Evolutionary conservation across 192 early-diverging fungal genomes (phyloP).

Genomic region (Coemansia pectinata): DNA sequence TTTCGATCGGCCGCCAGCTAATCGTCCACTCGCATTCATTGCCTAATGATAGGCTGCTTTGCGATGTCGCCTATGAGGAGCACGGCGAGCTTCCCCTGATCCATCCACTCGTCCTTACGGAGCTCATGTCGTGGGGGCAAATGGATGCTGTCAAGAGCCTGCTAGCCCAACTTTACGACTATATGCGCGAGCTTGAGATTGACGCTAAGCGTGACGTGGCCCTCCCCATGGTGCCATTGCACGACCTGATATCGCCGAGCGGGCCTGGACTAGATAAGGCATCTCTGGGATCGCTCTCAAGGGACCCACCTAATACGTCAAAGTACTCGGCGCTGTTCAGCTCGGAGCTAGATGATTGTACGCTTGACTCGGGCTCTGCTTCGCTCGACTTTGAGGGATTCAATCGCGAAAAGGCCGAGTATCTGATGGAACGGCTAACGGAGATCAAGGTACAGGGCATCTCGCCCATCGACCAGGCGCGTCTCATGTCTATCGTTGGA

Average conservation of each 20-base stretch:
- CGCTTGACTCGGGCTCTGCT: conserved; percentile 2
- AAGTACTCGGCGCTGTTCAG: conserved; percentile 35
- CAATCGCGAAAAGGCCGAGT: conserved; percentile 47
- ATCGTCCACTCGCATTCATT: conserved; percentile 24
- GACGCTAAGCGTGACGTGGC: conserved; percentile 14
- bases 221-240: conserved; percentile 35
- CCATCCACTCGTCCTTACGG: conserved; percentile 46
- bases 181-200: conserved; percentile 38
- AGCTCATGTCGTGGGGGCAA: conserved; percentile 55
- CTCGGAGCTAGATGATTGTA: not conserved
- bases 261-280: not conserved
- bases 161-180: conserved; percentile 41
- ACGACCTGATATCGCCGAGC: conserved; percentile 19
- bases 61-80: conserved; percentile 40
- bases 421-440: conserved; percentile 38
- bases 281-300: not conserved
- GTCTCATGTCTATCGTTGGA: conserved; percentile 76
- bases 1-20: conserved; percentile 43
- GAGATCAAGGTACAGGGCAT: conserved; percentile 58
- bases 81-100: conserved; percentile 51
- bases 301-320: not conserved
- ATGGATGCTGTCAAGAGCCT: conserved; percentile 34
- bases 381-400: conserved; percentile 40
- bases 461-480: conserved; percentile 67
- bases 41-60: conserved; percentile 16